phyloP scores from a whole-genome alignment of 768 basidiomycete species.

The Hygrocybe punicea region DNA sequence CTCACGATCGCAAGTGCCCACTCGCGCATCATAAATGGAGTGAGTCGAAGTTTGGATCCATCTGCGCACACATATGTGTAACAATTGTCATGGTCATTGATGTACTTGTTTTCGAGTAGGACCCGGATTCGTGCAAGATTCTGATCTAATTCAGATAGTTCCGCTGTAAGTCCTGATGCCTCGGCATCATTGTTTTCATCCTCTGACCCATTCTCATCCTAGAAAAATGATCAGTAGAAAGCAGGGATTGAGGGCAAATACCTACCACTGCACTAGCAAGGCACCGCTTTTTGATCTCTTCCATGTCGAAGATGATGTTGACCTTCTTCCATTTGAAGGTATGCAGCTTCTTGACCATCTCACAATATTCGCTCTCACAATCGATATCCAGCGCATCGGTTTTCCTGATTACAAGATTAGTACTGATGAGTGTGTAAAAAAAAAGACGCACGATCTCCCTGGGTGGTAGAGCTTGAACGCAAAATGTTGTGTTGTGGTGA shows the following conservation, averaged over 20 bases:
- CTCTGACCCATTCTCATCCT: neutral
- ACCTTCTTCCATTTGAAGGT: neutral
- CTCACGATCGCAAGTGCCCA: neutral
- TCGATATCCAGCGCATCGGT: neutral
- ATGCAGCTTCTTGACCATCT: neutral
- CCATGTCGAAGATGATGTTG: neutral
- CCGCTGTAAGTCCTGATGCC: neutral
- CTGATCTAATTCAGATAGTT: neutral
- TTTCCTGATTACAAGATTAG: neutral
- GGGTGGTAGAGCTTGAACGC: neutral
- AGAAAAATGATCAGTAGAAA: neutral
- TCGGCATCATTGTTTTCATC: neutral
- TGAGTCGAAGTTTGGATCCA: neutral
- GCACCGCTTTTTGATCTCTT: neutral
- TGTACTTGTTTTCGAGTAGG: neutral
- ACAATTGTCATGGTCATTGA: neutral
- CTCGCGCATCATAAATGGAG: neutral
- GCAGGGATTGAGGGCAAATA: neutral
- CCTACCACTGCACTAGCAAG: neutral
- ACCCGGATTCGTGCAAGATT: neutral
- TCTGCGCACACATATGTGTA: neutral
- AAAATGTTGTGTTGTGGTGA: neutral
- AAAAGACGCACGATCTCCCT: neutral
- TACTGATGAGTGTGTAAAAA: neutral
- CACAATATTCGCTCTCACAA: neutral